Base-by-base conservation (phyloP, 768 basidiomycete species). In the Boletus speciosus region DNA sequence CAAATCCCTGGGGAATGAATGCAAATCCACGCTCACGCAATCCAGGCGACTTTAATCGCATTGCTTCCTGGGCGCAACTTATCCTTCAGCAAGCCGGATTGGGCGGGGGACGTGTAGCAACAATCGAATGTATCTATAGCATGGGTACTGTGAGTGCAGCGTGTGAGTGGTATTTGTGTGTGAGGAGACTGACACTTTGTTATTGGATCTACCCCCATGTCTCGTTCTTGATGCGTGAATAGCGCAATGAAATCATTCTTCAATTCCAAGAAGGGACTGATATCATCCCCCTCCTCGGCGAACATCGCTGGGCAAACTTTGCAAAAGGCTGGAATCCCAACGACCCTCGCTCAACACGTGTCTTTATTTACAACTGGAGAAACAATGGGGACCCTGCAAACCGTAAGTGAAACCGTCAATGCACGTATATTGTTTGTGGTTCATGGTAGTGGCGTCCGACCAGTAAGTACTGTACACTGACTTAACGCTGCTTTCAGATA, bases 311-410 rank as follows among this genome's bases (percentile, higher is more conserved):
- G 64, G 54, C 59, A 4, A 41, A 40, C 10, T 52, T 70, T 29
- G 44, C 45, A 5, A 53, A 32, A 37, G 5, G 11, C 8, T 10
- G 25, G 21, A 47, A 11, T 16, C 55, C 54, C n/a, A n/a, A 60
- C 5, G 57, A 67, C 35, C 25, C 32, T 14, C 47, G 32, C 4
- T 47, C 70, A 1, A 69, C 66, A 1, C 47, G 51, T 6, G 57
- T 68, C 5, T 70, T 71, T 38, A 29, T 62, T 23, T 70, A 71
- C 38, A 70, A 71, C 47, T 70, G 65, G 68, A 56, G 49, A 27
- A 61, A 63, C 11, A 64, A 70, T 2, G 70, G 69, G 7, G 68
- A 70, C 42, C 70, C 70, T 32, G 50, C 59, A 35, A 64, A 62
- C 34, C 69, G 70, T 71, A 27, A 56, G 68, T 66, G 14, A 10